Conservation (phyloP, 164 flowering plant genomes). For the Akebia trifoliata region DNA sequence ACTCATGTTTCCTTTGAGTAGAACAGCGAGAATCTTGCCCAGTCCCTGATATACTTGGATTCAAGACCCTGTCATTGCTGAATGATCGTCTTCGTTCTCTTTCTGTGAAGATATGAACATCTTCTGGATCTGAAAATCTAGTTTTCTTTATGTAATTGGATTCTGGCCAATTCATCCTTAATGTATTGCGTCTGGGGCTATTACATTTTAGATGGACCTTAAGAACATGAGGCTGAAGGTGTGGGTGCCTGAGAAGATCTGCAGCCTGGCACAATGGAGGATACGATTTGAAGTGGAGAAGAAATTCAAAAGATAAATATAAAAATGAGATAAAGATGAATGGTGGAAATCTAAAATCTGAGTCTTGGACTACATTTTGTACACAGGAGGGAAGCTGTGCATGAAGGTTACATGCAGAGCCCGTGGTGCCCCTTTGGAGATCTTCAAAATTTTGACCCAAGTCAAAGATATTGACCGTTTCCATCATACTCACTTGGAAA, state of each 20-base stretch:
- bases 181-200: slow-evolving; percentile 45
- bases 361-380: no score
- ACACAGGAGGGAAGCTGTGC: no score
- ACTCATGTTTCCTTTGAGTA: slow-evolving; percentile 31
- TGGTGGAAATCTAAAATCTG: background rate
- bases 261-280: slow-evolving; percentile 56
- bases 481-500: background rate
- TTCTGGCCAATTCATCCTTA: slow-evolving; percentile 42
- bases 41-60: slow-evolving; percentile 59
- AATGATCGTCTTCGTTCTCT: slow-evolving; percentile 47
- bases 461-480: background rate
- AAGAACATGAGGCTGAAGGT: slow-evolving; percentile 68
- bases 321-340: background rate
- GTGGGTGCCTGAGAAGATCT: slow-evolving; percentile 79
- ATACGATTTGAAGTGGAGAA: background rate
- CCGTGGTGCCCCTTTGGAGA: no score
- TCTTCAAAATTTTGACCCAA: background rate
- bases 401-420: no score
- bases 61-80: slow-evolving; percentile 57
- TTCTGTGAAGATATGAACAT: slow-evolving; percentile 20
- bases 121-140: slow-evolving; percentile 45
- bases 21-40: slow-evolving; percentile 51
- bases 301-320: background rate
- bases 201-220: slow-evolving; percentile 59
- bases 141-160: slow-evolving; percentile 37